A percentile compares a stretch with the other conserved stretches of the same genome.
These are phyloP conservation scores for Jaapia argillacea DNA, from an alignment of 768 basidiomycete species.

Conservation along the genomic window DNA sequence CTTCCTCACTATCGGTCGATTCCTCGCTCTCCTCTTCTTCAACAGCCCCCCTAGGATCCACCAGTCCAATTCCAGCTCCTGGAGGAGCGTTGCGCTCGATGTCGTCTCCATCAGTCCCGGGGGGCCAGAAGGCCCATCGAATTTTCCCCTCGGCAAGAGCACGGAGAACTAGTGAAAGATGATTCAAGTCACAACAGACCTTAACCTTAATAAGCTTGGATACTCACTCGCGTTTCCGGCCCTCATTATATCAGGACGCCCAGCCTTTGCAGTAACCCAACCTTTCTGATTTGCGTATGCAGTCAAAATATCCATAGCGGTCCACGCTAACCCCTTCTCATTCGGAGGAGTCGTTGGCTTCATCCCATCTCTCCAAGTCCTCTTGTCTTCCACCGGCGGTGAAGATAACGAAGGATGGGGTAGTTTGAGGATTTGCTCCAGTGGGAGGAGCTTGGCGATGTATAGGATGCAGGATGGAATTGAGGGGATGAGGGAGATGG, in stretches of 20 bases:
- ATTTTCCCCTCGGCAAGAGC: conserved; percentile 75
- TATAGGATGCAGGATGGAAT: conserved; percentile 77
- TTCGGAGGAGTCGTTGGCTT: conserved; percentile 10
- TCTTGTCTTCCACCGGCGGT: conserved; percentile 45
- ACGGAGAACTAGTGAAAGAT: conserved; percentile 50
- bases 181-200: neutral
- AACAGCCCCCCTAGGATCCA: neutral
- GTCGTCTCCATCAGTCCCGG: conserved; percentile 19
- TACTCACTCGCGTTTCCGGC: conserved; percentile 83
- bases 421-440: conserved; percentile 63
- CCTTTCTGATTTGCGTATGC: conserved; percentile 71
- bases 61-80: neutral
- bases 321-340: conserved; percentile 41
- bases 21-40: neutral
- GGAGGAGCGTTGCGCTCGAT: neutral
- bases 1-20: neutral
- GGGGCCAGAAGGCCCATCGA: conserved; percentile 83
- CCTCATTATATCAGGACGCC: conserved; percentile 78
- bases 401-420: conserved; percentile 32
- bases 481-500: conserved; percentile 78
- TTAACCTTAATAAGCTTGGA: conserved; percentile 2
- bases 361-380: conserved; percentile 62
- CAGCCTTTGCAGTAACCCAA: conserved; percentile 87
- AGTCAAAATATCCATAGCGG: conserved; percentile 76
- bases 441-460: conserved; percentile 56